Conservation (phyloP, 2,329 filamentous ascomycete species). For the Colletotrichum spaethianum region DNA sequence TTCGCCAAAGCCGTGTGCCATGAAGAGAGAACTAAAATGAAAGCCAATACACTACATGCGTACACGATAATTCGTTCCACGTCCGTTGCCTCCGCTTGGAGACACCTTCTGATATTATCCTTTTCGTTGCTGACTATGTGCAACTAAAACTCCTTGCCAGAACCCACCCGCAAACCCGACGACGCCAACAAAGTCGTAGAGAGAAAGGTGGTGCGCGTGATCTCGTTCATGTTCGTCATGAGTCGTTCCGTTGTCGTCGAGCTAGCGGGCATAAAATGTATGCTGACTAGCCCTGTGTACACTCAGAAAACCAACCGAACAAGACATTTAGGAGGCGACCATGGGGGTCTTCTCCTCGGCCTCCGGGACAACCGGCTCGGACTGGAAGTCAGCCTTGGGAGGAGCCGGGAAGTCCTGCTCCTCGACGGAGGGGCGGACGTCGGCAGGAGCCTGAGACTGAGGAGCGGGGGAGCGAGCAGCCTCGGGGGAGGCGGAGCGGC, state of each 20-base stretch:
- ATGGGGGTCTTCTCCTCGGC: slow-evolving; percentile 46
- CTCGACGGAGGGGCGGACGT: slow-evolving; percentile 41
- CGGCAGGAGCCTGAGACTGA: slow-evolving; percentile 40
- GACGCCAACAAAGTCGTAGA: slow-evolving; percentile 33
- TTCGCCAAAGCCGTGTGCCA: slow-evolving; percentile 41
- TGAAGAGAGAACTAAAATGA: slow-evolving; percentile 40
- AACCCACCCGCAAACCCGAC: slow-evolving; percentile 34
- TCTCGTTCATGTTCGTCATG: slow-evolving; percentile 39
- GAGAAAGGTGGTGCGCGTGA: slow-evolving; percentile 28
- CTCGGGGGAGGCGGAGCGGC: slow-evolving; percentile 60
- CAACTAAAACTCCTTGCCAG: slow-evolving; percentile 34
- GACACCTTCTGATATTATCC: slow-evolving; percentile 28
- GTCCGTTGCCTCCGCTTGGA: slow-evolving; percentile 31
- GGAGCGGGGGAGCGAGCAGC: slow-evolving; percentile 54
- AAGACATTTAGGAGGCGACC: slow-evolving; percentile 41
- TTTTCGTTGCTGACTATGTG: slow-evolving; percentile 38
- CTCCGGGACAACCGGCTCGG: slow-evolving; percentile 45
- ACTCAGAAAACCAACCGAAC: slow-evolving; percentile 38
- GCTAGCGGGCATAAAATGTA: slow-evolving; percentile 32
- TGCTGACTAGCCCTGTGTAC: slow-evolving; percentile 31
- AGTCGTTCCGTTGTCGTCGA: slow-evolving; percentile 41
- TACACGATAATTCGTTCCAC: slow-evolving; percentile 38
- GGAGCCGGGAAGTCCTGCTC: slow-evolving; percentile 44
- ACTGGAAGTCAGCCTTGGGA: slow-evolving; percentile 39
- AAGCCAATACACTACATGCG: slow-evolving; percentile 41